Percentiles rank a stretch among this genome's conserved stretches.
phyloP scores from a whole-genome alignment of 1,284 basidiomycete genomes.

The Microbotryum lychnidis-dioicae region DNA sequence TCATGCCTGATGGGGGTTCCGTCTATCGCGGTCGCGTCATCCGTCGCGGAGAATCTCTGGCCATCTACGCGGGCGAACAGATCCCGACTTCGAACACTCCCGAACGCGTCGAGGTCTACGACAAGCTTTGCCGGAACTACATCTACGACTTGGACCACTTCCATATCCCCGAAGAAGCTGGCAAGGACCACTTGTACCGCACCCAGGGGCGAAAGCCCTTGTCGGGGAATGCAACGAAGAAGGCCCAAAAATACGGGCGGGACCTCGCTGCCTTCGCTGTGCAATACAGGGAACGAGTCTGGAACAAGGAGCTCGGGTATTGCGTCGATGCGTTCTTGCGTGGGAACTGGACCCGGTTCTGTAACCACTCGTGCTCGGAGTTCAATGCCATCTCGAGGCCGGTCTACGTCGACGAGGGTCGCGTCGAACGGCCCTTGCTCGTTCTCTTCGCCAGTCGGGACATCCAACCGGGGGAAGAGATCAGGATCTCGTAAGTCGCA shows the following conservation, averaged over 20 bases:
- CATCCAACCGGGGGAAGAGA: slow-evolving; percentile 28
- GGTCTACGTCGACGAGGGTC: slow-evolving; percentile 20
- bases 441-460: slow-evolving; percentile 17
- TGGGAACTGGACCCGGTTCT: slow-evolving; percentile 25
- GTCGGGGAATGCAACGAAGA: background rate
- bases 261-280: too few species aligned
- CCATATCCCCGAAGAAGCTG: background rate
- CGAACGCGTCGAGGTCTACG: slow-evolving; percentile 3
- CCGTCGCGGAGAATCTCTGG: slow-evolving; percentile 10
- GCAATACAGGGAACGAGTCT: too few species aligned
- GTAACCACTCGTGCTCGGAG: slow-evolving; percentile 20
- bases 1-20: background rate
- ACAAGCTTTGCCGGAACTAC: slow-evolving; percentile 3
- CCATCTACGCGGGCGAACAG: slow-evolving; percentile 13
- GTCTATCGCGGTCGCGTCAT: slow-evolving; percentile 2
- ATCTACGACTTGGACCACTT: slow-evolving; percentile 13
- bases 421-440: slow-evolving; percentile 15
- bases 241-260: background rate
- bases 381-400: slow-evolving; percentile 6
- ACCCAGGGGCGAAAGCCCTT: background rate
- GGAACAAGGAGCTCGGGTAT: background rate
- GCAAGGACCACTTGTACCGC: slow-evolving; percentile 4
- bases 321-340: slow-evolving; percentile 11
- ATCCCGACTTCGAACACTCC: background rate
- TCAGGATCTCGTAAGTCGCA: slow-evolving; percentile 10